Base-by-base conservation (phyloP, 108 stramenopile genomes). In the Fragilaria crotonensis region DNA sequence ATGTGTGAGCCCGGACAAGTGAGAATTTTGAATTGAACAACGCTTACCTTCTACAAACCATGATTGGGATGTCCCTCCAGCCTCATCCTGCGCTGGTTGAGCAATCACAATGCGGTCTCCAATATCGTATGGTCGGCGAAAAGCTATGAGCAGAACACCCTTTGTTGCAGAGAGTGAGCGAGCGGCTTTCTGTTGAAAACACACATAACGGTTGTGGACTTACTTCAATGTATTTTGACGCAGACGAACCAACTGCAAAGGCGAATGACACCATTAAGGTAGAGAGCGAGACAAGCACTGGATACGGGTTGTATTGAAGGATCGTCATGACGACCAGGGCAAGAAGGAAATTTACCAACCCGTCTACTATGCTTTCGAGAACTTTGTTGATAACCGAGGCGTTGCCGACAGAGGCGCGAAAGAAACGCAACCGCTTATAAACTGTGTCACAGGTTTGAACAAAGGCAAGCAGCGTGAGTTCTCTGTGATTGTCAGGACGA, bases 31-130 rank as follows among this genome's bases (percentile, higher is more conserved):
- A 18, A 21, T 54, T 41, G 14, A 33, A 21, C 4, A 19, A 25
- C 4, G 59, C 73, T 28, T 66, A 70, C 84, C 85, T 64, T 87
- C 89, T 21, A 90, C 89, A 65, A 87, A 66, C 89, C 89, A 90
- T 22, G 77, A 71, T 19, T 73, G 62, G 25, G 7, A 19, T 45
- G 58, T 64, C 5, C 66, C 76, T 1, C 73, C 59, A 55, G 62
- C 52, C 47, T 44, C 49, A 45, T 45, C 57, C 0, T 52, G 76
- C 22, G 59, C 52, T 2, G 68, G 46, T 32, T 76, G 68, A 20
- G 57, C 30, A 59, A 91, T 85, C 4, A 79, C 71, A 46, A 91
- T 91, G 52, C 90, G 62, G 64, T 91, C 90, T 7, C 90, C 90
- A 31, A 91, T 73, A 50, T 87, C 90, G 48, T 72, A 91, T 7